Evolutionary conservation across 2,329 filamentous ascomycete genomes (phyloP).

Genomic region (Blumeriella jaapii): DNA sequence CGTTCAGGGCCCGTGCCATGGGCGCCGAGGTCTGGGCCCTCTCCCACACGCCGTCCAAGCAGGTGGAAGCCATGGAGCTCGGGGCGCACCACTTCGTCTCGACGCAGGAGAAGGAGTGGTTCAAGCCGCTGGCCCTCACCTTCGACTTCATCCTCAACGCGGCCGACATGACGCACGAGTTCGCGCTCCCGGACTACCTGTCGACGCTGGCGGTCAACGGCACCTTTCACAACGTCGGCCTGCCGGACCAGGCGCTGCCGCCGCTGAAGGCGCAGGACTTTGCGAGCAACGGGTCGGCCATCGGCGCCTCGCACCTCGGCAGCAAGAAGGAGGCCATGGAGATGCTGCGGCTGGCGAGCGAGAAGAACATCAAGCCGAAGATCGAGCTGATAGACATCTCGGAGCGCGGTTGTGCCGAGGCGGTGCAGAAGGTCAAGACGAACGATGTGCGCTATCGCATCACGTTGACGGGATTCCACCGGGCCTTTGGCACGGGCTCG

Average conservation of each 20-base stretch:
- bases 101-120: conserved; percentile 46
- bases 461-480: conserved; percentile 56
- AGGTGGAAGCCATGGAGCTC: conserved; percentile 44
- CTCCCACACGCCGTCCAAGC: conserved; percentile 46
- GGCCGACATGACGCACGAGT: conserved; percentile 39
- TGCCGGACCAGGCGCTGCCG: conserved; percentile 40
- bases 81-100: conserved; percentile 45
- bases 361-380: conserved; percentile 43
- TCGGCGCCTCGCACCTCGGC: conserved; percentile 45
- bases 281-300: conserved; percentile 24
- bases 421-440: conserved; percentile 55
- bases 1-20: conserved; percentile 49
- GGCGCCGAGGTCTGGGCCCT: conserved; percentile 57
- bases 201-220: conserved; percentile 40
- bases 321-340: conserved; percentile 45
- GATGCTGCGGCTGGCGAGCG: conserved; percentile 47
- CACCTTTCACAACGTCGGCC: conserved; percentile 45
- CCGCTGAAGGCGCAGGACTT: conserved; percentile 33
- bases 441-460: conserved; percentile 65
- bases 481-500: conserved; percentile 40
- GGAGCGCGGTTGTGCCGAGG: conserved; percentile 57
- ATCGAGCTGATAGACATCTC: conserved; percentile 34
- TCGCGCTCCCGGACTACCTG: conserved; percentile 42
- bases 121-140: conserved; percentile 36
- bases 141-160: conserved; percentile 43